Percentiles rank a stretch among this genome's conserved stretches.
Conservation (phyloP, 202 grass and related monocot species). For the Carex arenaria region DNA sequence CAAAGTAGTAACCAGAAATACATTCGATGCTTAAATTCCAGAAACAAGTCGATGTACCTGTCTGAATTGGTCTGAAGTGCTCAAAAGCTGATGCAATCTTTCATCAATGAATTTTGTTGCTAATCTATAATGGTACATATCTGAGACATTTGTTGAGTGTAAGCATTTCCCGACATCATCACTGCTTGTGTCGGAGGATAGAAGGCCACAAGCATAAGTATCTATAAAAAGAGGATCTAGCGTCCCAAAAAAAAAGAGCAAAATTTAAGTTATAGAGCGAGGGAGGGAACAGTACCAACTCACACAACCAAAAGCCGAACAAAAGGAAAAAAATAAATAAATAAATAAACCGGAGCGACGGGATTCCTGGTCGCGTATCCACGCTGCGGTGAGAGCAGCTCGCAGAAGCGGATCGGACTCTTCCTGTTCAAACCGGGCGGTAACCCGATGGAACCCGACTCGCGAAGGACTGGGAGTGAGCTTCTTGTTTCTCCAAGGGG, state of each 20-base stretch:
- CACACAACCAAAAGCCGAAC: neutral
- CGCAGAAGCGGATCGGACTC: conserved; percentile 45
- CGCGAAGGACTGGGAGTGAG: neutral
- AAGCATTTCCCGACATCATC: conserved; percentile 23
- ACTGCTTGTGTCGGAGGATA: conserved; percentile 35
- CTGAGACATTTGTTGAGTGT: conserved; percentile 22
- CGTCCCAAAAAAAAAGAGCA: conserved; percentile 3
- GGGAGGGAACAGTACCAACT: neutral
- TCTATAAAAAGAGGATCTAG: conserved; percentile 91
- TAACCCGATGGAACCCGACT: neutral
- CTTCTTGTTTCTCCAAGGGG: neutral
- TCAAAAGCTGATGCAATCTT: conserved; percentile 49
- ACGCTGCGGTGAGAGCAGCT: conserved; percentile 38
- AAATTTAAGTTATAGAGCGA: conserved; percentile 23
- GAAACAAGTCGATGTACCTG: conserved; percentile 61
- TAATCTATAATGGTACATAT: conserved; percentile 41
- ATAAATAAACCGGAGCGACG: conserved; percentile 42
- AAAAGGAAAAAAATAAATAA: neutral
- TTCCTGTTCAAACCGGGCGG: conserved; percentile 3
- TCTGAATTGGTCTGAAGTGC: conserved; percentile 50
- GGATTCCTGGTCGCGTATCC: conserved; percentile 62
- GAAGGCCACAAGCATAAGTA: conserved; percentile 67
- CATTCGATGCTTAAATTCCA: neutral
- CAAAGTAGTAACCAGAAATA: neutral
- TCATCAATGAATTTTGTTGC: conserved; percentile 83